Conservation (phyloP, 106 monocot species). For the Apostasia shenzhenica region DNA sequence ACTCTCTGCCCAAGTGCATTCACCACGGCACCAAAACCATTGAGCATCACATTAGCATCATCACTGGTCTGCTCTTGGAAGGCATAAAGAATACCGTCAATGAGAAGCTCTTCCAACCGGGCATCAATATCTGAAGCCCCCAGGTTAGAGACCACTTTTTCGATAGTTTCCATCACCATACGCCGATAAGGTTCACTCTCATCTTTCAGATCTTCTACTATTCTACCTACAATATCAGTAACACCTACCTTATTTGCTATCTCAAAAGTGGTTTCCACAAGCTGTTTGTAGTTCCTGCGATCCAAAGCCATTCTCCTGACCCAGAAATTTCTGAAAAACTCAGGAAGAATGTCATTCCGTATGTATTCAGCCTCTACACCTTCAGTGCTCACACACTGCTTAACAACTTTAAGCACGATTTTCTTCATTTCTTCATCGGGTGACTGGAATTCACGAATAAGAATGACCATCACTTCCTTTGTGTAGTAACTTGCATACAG, state of each 20-base stretch:
- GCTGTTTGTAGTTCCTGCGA: constrained; percentile 85
- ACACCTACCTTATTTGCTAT: constrained; percentile 98
- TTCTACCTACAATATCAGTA: constrained; percentile 90
- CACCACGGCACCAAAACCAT: constrained; percentile 97
- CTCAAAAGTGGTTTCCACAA: constrained; percentile 95
- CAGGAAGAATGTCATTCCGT: constrained; percentile 75
- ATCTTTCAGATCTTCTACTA: constrained; percentile 95
- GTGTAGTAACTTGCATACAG: constrained; percentile 97
- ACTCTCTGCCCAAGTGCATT: constrained; percentile 94
- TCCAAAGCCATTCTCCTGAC: constrained; percentile 93
- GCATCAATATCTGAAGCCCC: constrained; percentile 97
- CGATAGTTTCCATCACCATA: constrained; percentile 99
- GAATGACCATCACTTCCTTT: constrained; percentile 82
- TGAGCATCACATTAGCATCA: constrained; percentile 99
- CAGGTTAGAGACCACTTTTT: constrained; percentile 91
- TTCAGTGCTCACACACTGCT: constrained; percentile 97
- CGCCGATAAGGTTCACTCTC: constrained; percentile 96
- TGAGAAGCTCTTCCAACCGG: constrained; percentile 82
- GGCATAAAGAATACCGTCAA: constrained; percentile 95
- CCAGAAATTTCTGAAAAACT: constrained; percentile 91
- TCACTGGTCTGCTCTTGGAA: constrained; percentile 98
- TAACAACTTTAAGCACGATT: constrained; percentile 93
- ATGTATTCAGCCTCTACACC: constrained; percentile 97
- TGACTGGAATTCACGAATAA: constrained; percentile 93
- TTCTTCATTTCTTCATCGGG: constrained; percentile 99